phyloP scores from a whole-genome alignment of 1,284 basidiomycete genomes.

The Rhizopogon hawkerae region DNA sequence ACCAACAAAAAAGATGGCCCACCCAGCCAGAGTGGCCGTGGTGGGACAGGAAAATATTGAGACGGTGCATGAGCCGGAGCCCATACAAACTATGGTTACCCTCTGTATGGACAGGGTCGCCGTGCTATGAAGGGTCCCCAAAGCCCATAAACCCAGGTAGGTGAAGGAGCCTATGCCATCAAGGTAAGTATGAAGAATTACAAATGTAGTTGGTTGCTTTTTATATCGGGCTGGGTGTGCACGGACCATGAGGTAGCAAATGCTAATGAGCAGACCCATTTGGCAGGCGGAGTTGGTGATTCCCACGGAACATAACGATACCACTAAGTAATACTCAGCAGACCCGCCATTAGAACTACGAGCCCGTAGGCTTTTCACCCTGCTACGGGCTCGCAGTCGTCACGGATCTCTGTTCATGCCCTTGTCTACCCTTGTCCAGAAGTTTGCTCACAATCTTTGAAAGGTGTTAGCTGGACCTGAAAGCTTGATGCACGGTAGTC shows the following conservation, averaged over 20 bases:
- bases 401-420: too few species aligned
- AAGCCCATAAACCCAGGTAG: slow-evolving; percentile 35
- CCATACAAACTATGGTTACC: slow-evolving; percentile 9
- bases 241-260: slow-evolving; percentile 15
- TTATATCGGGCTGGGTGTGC: slow-evolving; percentile 14
- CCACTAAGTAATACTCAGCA: too few species aligned
- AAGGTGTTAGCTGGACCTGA: too few species aligned
- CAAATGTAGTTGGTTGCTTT: background rate
- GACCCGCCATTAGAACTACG: too few species aligned
- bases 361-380: too few species aligned
- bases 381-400: too few species aligned
- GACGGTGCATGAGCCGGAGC: slow-evolving; percentile 14
- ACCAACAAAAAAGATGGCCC: slow-evolving; percentile 28
- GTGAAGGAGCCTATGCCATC: slow-evolving; percentile 34
- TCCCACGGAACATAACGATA: too few species aligned
- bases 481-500: too few species aligned
- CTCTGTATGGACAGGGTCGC: slow-evolving; percentile 38
- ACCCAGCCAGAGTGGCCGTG: slow-evolving; percentile 49
- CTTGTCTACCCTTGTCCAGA: too few species aligned
- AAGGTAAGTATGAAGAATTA: slow-evolving; percentile 35
- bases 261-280: too few species aligned
- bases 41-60: slow-evolving; percentile 17
- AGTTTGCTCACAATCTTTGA: too few species aligned
- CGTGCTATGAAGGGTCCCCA: slow-evolving; percentile 54
- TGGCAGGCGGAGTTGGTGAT: too few species aligned